These are phyloP conservation scores for Naganishia vishniacii DNA, from an alignment of 768 basidiomycete genomes.

Conservation along the genomic window DNA sequence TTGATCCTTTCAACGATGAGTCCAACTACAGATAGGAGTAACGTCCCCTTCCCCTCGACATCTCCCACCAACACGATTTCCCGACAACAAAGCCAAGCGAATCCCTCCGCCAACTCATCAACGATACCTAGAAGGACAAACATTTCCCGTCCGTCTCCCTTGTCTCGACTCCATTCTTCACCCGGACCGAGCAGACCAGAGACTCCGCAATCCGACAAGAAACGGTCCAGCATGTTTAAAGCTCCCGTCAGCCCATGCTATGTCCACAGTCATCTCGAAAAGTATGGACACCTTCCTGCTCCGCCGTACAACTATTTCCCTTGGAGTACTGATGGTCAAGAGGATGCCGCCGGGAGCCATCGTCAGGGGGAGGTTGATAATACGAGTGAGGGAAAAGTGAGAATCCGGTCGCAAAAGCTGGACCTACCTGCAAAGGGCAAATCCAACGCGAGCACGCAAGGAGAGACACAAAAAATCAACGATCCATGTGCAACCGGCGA, in stretches of 20 bases:
- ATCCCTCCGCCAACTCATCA: background rate
- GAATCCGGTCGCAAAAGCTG: background rate
- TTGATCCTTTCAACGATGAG: too few species aligned
- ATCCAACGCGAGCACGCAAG: conserved; percentile 5
- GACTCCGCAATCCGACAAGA: background rate
- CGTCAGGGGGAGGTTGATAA: background rate
- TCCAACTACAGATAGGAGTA: background rate
- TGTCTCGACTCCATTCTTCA: conserved; percentile 22
- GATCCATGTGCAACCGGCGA: conserved; percentile 7
- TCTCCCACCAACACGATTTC: background rate
- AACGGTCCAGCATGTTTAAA: background rate
- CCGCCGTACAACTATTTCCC: background rate
- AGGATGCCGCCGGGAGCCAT: background rate
- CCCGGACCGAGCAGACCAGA: conserved; percentile 15
- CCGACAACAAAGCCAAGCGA: background rate
- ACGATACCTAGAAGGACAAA: conserved; percentile 14
- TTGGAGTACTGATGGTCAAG: background rate
- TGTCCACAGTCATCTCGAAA: conserved; percentile 85
- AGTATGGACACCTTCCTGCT: conserved; percentile 68
- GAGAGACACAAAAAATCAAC: background rate
- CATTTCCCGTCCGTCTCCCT: conserved; percentile 17
- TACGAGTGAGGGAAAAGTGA: background rate
- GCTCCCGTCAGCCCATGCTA: conserved; percentile 61
- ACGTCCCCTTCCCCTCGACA: background rate
- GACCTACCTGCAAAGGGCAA: background rate